Conservation (phyloP, 2,329 filamentous ascomycete species). For the Elsinoe perseae region DNA sequence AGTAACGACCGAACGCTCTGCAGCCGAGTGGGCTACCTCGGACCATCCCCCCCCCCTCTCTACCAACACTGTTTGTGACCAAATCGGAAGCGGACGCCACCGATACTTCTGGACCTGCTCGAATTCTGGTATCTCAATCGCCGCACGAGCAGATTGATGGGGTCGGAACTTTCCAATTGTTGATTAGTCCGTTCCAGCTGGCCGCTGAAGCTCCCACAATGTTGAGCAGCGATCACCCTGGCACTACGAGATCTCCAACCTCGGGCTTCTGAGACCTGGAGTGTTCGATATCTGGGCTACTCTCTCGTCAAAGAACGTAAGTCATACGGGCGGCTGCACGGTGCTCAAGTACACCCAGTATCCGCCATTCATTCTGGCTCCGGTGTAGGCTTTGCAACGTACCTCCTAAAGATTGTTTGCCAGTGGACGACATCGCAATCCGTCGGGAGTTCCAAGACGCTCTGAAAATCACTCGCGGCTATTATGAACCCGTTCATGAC, state of each 20-base stretch:
- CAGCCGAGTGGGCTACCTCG: neutral
- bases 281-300: neutral
- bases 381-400: neutral
- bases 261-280: neutral
- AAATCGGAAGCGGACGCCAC: neutral
- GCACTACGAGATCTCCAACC: neutral
- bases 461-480: neutral
- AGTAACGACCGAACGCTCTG: neutral
- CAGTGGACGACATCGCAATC: neutral
- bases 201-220: conserved; percentile 30
- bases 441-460: neutral
- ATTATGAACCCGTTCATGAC: neutral
- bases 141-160: neutral
- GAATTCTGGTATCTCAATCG: neutral
- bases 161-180: conserved; percentile 33
- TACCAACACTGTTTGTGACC: neutral
- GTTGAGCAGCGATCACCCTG: neutral
- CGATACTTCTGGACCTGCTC: neutral
- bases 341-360: neutral
- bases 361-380: neutral
- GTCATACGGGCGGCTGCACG: neutral
- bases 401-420: neutral
- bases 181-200: conserved; percentile 50
- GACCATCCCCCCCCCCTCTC: neutral
- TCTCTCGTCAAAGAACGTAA: neutral